Evolutionary conservation across 192 early-diverging fungal species (phyloP), one percentile per base, ranked within the genome.

Genomic region (Haplosporangium gracile): DNA sequence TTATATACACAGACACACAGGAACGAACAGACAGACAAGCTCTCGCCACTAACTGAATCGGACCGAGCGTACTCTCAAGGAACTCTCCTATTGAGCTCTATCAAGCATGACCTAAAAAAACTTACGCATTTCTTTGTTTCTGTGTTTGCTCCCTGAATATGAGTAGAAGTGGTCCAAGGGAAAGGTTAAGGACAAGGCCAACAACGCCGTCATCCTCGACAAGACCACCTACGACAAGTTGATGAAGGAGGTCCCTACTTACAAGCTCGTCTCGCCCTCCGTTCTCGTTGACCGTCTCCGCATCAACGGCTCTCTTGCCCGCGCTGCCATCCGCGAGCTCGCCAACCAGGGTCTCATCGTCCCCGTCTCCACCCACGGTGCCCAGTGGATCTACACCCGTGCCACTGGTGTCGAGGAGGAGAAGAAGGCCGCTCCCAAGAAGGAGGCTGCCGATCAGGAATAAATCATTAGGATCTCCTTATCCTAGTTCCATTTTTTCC

Each of bases 161-260:
- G 22, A 51, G n/a, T 81, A 97, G 98, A 99, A 99, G 96, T 99
- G 98, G 98, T 99, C 98, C 79, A 97, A 97, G 93, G 96, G 96
- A 83, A 98, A 98, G 94, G 96, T 97, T 80, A 98, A 99, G 97
- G 98, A 99, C 91, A 99, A 99, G 96, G 95, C 98, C 89, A 98
- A 99, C 96, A 99, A 99, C 95, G 92, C 95, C 89, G 98, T 99
- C 82, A 90, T 95, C 91, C 96, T 99, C 85, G 96, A 97, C 91
- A 96, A 97, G 89, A 89, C 95, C 82, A 99, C 97, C 79, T 97
- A 98, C 88, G 98, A 98, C 80, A 97, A 97, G 93, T 92, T 99
- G 57, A 95, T 95, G 93, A 99, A 99, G 96, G 98, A 99, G 91
- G 98, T 97, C 18, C 98, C 97, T 78, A 96, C 97, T 88, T 99